Percentiles rank a stretch among this genome's conserved stretches.
These are phyloP conservation scores for Magnaporthiopsis incrustans DNA, from an alignment of 2,329 filamentous ascomycete genomes.

Conservation along the genomic window DNA sequence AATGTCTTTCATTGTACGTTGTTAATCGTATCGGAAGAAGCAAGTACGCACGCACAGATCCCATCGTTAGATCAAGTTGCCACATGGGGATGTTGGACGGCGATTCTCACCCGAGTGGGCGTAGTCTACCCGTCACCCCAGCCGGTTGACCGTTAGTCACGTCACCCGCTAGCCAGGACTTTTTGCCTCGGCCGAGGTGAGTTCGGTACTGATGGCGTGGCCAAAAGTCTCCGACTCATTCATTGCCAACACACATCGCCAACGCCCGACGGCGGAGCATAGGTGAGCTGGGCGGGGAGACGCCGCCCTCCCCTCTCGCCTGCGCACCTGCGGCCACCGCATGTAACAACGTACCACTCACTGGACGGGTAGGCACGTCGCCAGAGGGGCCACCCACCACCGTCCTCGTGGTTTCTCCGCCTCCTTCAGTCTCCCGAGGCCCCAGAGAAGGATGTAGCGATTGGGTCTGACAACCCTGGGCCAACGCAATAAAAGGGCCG, in stretches of 20 bases:
- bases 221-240: not conserved
- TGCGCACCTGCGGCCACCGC: too few species aligned
- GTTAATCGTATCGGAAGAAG: not conserved
- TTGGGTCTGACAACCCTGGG: not conserved
- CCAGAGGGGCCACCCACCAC: not conserved
- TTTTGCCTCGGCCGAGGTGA: not conserved
- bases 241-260: too few species aligned
- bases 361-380: not conserved
- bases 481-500: slow-evolving; percentile 2
- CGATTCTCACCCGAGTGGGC: not conserved
- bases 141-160: not conserved
- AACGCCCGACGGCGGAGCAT: not conserved
- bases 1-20: too few species aligned
- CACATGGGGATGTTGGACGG: too few species aligned
- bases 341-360: not conserved
- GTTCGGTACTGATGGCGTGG: not conserved
- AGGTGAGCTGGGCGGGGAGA: not conserved
- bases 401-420: not conserved
- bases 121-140: not conserved
- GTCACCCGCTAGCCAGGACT: not conserved
- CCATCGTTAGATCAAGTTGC: too few species aligned
- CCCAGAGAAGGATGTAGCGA: too few species aligned
- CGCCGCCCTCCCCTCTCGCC: not conserved
- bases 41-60: not conserved
- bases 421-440: not conserved